Evolutionary conservation across 2,329 filamentous ascomycete species (phyloP).

Genomic region (Fusarium nurragi): DNA sequence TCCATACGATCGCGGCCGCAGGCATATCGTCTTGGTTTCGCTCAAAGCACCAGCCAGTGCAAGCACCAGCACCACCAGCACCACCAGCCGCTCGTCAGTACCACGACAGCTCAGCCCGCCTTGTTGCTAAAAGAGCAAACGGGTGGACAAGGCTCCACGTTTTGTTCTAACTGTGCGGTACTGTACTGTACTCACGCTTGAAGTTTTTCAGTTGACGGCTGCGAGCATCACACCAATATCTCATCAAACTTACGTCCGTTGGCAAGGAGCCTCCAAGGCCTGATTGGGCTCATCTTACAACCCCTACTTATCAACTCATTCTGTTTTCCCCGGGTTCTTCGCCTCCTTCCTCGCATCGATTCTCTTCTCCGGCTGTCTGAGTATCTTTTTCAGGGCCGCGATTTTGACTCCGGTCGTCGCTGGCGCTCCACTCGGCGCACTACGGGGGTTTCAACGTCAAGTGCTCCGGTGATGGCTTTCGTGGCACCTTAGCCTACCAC

Average conservation of each 20-base stretch:
- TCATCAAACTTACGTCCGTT: conserved; percentile 26
- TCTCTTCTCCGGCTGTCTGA: conserved; percentile 37
- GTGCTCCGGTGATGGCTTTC: conserved; percentile 48
- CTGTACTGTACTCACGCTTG: conserved; percentile 17
- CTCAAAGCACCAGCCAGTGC: conserved; percentile 35
- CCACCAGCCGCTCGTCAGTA: conserved; percentile 32
- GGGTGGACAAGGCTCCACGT: conserved; percentile 35
- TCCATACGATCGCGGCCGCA: conserved; percentile 45
- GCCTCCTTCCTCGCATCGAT: conserved; percentile 36
- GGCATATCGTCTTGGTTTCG: conserved; percentile 39
- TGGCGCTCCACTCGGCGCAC: conserved; percentile 44
- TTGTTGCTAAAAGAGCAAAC: conserved; percentile 28
- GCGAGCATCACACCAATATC: conserved; percentile 39
- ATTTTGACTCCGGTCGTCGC: conserved; percentile 37
- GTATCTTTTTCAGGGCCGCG: conserved; percentile 35
- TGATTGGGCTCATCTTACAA: conserved; percentile 32
- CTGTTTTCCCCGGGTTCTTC: conserved; percentile 37
- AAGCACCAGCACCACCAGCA: conserved; percentile 27
- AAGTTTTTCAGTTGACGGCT: conserved; percentile 30
- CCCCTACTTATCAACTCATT: conserved; percentile 42
- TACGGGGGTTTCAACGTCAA: conserved; percentile 42
- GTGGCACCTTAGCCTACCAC: conserved; percentile 50
- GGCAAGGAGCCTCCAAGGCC: conserved; percentile 26
- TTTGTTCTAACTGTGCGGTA: conserved; percentile 19
- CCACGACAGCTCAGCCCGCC: conserved; percentile 36